phyloP scores from a whole-genome alignment of 2,329 filamentous ascomycete species.

The Claviceps cyperi region DNA sequence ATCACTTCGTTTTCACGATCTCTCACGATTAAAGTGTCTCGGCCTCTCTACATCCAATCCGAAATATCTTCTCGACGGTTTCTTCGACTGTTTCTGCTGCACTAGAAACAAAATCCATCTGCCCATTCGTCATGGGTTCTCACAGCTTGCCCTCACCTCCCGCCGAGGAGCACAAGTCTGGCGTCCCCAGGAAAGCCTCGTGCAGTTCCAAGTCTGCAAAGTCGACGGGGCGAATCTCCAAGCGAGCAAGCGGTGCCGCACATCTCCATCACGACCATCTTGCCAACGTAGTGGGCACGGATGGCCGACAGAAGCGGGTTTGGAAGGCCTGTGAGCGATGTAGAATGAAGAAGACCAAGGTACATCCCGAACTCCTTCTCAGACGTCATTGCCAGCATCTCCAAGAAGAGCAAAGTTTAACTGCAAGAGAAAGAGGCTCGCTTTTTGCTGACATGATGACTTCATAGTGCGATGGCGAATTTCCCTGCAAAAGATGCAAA shows the following conservation, averaged over 20 bases:
- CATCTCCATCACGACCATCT: constrained; percentile 23
- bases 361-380: constrained; percentile 12
- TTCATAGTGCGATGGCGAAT: constrained; percentile 46
- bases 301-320: constrained; percentile 47
- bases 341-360: constrained; percentile 58
- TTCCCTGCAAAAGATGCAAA: constrained; percentile 52
- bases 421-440: no score
- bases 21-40: no score
- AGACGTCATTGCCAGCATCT: no score
- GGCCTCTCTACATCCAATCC: background rate
- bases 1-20: no score
- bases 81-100: background rate
- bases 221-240: constrained; percentile 34
- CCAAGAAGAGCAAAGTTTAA: background rate
- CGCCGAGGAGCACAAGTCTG: constrained; percentile 30
- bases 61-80: background rate
- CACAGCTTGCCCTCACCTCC: constrained; percentile 37
- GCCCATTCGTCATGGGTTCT: constrained; percentile 26
- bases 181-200: constrained; percentile 23
- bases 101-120: no score
- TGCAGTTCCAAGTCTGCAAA: constrained; percentile 33
- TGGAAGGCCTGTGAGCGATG: constrained; percentile 55
- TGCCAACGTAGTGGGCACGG: constrained; percentile 23
- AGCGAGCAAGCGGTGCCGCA: constrained; percentile 28
- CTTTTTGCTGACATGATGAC: background rate